Evolutionary conservation across 352 stramenopile genomes (phyloP).

Genomic region (Phytophthora foliorum): DNA sequence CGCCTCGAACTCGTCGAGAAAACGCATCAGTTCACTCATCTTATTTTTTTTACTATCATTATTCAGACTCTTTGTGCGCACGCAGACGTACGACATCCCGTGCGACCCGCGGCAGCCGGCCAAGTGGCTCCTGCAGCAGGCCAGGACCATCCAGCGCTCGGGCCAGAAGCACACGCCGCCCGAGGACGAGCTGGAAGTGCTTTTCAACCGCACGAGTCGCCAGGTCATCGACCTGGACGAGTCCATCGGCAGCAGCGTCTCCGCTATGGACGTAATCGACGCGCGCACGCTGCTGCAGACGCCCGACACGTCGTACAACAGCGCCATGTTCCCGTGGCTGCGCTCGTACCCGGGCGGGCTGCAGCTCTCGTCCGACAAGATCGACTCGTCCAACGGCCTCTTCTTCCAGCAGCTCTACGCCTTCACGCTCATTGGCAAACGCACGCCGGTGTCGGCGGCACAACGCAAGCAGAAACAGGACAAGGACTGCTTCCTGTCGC

Average conservation of each 20-base stretch:
- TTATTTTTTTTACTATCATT: background rate
- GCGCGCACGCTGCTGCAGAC: constrained; percentile 76
- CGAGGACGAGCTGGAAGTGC: constrained; percentile 78
- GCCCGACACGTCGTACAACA: constrained; percentile 71
- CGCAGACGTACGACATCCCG: constrained; percentile 87
- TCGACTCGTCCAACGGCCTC: constrained; percentile 73
- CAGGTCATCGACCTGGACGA: constrained; percentile 74
- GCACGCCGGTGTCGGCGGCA: constrained; percentile 48
- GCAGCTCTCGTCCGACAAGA: constrained; percentile 59
- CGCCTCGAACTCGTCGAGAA: background rate
- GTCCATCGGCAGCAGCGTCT: constrained; percentile 69
- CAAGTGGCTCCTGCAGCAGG: constrained; percentile 80
- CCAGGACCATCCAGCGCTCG: constrained; percentile 80
- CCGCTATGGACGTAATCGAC: constrained; percentile 84
- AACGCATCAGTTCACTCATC: background rate
- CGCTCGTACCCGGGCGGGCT: constrained; percentile 68
- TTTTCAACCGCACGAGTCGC: constrained; percentile 82
- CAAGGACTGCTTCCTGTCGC: constrained; percentile 67
- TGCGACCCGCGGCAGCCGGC: constrained; percentile 78
- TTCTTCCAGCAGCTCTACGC: constrained; percentile 91
- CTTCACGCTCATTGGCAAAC: constrained; percentile 80
- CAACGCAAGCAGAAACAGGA: constrained; percentile 70
- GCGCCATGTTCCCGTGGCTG: constrained; percentile 80
- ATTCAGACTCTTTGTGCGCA: constrained; percentile 75
- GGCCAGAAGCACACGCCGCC: constrained; percentile 49